Conservation (phyloP, 2,329 filamentous ascomycete species). For the Cyphellophora attinorum region DNA sequence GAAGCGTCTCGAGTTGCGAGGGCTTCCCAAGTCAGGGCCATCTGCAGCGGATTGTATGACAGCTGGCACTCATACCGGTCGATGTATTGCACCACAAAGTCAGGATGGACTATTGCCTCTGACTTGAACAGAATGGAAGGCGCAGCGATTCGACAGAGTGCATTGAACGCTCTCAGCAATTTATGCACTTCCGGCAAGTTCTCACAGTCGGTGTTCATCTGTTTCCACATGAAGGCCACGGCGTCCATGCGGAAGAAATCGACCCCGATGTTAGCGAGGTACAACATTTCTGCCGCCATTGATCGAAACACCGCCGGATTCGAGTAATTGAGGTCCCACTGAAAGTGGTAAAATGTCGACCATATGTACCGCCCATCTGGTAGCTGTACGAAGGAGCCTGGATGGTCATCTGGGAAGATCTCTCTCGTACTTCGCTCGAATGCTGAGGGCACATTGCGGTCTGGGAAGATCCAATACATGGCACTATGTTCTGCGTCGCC, state of each 20-base stretch:
- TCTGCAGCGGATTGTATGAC: slow-evolving; percentile 17
- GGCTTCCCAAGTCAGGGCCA: slow-evolving; percentile 17
- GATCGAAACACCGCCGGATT: slow-evolving; percentile 16
- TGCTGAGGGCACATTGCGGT: slow-evolving; percentile 14
- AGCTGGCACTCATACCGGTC: slow-evolving; percentile 17
- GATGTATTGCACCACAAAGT: slow-evolving; percentile 17
- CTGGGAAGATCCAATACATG: slow-evolving; percentile 19
- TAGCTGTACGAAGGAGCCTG: slow-evolving; percentile 18
- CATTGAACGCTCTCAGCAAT: slow-evolving; percentile 17
- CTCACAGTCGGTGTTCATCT: slow-evolving; percentile 18
- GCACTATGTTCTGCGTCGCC: slow-evolving; percentile 17
- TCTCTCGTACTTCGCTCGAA: slow-evolving; percentile 15
- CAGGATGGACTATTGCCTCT: slow-evolving; percentile 17
- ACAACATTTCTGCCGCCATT: slow-evolving; percentile 18
- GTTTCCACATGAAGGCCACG: slow-evolving; percentile 19
- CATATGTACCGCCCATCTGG: slow-evolving; percentile 16
- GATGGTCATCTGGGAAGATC: slow-evolving; percentile 17
- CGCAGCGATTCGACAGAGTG: slow-evolving; percentile 15
- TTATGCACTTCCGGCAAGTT: slow-evolving; percentile 18
- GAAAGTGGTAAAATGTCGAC: slow-evolving; percentile 18
- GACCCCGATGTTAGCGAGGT: slow-evolving; percentile 16
- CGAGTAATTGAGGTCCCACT: slow-evolving; percentile 18
- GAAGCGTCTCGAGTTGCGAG: slow-evolving; percentile 15
- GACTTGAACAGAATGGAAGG: slow-evolving; percentile 18
- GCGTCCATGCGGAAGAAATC: slow-evolving; percentile 19